Base-by-base conservation (phyloP, 768 basidiomycete genomes). In the Trametes elegans region DNA sequence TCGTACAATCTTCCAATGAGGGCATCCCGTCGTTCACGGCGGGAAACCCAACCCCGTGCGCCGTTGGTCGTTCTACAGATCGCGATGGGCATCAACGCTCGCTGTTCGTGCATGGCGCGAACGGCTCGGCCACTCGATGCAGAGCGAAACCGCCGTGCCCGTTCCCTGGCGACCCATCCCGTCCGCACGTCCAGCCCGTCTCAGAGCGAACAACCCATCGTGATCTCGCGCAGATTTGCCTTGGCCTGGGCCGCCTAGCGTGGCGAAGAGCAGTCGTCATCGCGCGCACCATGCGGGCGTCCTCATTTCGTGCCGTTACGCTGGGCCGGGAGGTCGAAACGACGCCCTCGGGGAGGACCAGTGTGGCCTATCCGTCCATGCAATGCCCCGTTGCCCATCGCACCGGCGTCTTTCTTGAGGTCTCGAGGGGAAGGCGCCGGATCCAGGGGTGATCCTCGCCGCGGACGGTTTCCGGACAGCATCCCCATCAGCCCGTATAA, bases 391-490 rank as follows among this genome's bases (percentile, higher is more conserved):
- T 53, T 44, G 51, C 42, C 18, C 24, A 16, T 14, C 16, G 51
- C 51, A 27, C 24, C 21, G 50, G 41, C 50, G 32, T 43, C 42
- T 36, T 16, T 7, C 3, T 14, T 16, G 8, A 23, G 10, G 10
- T 21, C 3, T 21, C 32, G 10, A 27, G 29, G 13, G 11, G 32
- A 16, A 13, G 34, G 34, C 11, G 34, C 56, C 19, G 45, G 24
- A 40, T 32, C 57, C 51, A 53, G 51, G 51, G 57, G 49, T 56
- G 55, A 56, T 56, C 11, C 34, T 36, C 49, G 26, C 18, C 46
- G 39, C 27, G 35, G 38, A 26, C 9, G n/a, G 43, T 46, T 43
- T 47, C 36, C 45, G 14, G 19, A 27, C 18, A 14, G 13, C 39
- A 41, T 48, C 45, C n/a, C 52, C 35, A 46, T 46, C 41, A 43